Evolutionary conservation across 176 grass and related monocot genomes (phyloP).

Genomic region (Ananas comosus): DNA sequence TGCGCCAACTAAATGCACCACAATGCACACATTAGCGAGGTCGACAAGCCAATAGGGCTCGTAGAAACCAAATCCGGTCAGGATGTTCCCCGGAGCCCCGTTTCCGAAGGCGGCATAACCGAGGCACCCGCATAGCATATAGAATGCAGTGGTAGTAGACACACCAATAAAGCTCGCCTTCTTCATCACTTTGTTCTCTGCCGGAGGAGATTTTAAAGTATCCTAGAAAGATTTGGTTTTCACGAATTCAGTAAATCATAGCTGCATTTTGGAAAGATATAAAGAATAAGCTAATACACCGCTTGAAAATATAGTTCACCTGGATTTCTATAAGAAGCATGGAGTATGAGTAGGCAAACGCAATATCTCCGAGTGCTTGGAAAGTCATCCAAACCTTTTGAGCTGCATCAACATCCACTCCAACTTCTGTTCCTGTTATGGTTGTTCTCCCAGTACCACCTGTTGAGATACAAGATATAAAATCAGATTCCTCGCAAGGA

Average conservation of each 20-base stretch:
- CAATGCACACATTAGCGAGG: constrained; percentile 73
- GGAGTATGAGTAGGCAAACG: constrained; percentile 86
- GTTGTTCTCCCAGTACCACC: constrained; percentile 40
- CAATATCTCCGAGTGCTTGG: constrained; percentile 81
- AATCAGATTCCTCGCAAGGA: not conserved
- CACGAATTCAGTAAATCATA: not conserved
- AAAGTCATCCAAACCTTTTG: constrained; percentile 71
- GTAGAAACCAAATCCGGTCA: constrained; percentile 80
- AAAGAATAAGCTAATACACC: not conserved
- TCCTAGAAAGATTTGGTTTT: constrained; percentile 27
- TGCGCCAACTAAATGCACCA: constrained; percentile 57
- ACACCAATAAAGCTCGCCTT: constrained; percentile 66
- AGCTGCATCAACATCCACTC: constrained; percentile 51
- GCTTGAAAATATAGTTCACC: constrained; percentile 16
- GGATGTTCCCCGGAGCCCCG: constrained; percentile 63
- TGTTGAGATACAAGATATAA: constrained; percentile 5
- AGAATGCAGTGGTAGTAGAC: constrained; percentile 68
- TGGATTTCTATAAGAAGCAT: constrained; percentile 96
- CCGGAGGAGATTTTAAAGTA: constrained; percentile 62
- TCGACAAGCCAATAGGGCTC: constrained; percentile 85
- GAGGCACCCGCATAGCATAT: constrained; percentile 73
- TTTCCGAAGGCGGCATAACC: constrained; percentile 83
- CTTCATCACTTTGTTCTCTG: constrained; percentile 86
- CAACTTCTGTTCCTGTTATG: constrained; percentile 59
- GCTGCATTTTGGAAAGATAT: not conserved